A percentile compares a stretch with the other conserved stretches of the same genome.
Conservation (phyloP, 306 rosid species). For the Glycyrrhiza uralensis region DNA sequence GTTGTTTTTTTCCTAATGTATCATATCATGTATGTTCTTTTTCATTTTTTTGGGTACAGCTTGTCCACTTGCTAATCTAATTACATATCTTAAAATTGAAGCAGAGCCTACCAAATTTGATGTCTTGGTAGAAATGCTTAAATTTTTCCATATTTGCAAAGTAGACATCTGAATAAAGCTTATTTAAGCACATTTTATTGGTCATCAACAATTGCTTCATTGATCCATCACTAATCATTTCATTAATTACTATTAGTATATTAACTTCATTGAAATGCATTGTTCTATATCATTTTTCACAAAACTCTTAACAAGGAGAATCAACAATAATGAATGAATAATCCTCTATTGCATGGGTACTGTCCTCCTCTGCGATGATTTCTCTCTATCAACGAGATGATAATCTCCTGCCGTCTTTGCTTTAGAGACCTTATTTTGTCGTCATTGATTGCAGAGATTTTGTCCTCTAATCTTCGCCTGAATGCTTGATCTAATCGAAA, state of each 20-base stretch:
- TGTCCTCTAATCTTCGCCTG: no score
- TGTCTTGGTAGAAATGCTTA: background rate
- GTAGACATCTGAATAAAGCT: background rate
- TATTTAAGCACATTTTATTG: background rate
- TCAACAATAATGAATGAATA: background rate
- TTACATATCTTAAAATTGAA: background rate
- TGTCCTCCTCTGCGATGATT: no score
- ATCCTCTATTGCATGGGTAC: no score
- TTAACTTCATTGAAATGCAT: background rate
- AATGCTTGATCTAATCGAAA: no score
- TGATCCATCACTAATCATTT: background rate
- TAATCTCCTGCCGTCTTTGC: no score
- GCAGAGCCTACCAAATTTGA: background rate
- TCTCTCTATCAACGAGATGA: no score
- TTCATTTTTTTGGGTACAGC: no score
- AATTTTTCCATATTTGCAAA: background rate
- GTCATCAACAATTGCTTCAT: background rate
- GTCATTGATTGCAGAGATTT: no score
- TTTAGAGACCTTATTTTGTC: no score
- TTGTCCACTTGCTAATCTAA: background rate
- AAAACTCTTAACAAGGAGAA: background rate
- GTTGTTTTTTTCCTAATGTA: background rate
- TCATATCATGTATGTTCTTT: background rate
- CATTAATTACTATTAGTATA: background rate
- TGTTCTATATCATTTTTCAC: conserved; percentile 1